A percentile compares a stretch with the other conserved stretches of the same genome.
These are phyloP conservation scores for Hydrangea macrophylla DNA, from an alignment of 148 eudicot species.

Conservation along the genomic window DNA sequence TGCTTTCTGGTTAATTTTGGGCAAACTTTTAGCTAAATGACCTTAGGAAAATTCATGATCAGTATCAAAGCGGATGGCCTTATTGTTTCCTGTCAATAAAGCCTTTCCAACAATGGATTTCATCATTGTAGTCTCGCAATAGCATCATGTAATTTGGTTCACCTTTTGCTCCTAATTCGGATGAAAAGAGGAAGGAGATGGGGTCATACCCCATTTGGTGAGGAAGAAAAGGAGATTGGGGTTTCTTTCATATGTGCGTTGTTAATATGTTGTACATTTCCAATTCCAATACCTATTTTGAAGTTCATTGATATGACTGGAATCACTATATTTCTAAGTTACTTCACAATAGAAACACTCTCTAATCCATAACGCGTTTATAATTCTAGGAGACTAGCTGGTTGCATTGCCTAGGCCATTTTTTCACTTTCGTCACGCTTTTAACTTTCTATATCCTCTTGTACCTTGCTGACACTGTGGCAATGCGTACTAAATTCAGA, in stretches of 20 bases:
- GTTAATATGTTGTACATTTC: too few species aligned
- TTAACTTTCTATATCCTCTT: background rate
- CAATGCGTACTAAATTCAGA: background rate
- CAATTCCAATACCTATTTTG: too few species aligned
- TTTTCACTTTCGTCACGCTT: background rate
- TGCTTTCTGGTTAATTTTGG: background rate
- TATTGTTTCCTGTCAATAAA: too few species aligned
- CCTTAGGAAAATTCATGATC: background rate
- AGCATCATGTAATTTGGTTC: background rate
- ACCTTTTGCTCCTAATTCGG: background rate
- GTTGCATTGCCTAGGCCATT: background rate
- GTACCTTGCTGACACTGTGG: background rate
- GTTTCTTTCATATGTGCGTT: too few species aligned
- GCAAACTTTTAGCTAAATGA: background rate
- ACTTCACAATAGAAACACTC: background rate
- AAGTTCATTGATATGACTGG: background rate
- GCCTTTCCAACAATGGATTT: background rate
- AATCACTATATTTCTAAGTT: background rate
- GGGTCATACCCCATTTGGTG: too few species aligned
- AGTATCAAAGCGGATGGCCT: too few species aligned
- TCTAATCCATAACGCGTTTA: background rate
- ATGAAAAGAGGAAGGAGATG: background rate
- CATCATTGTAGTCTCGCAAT: background rate
- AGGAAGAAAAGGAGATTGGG: too few species aligned
- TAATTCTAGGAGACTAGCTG: background rate